These are phyloP conservation scores for Eucalyptus cloeziana DNA, from an alignment of 345 rosid genomes.

Conservation along the genomic window DNA sequence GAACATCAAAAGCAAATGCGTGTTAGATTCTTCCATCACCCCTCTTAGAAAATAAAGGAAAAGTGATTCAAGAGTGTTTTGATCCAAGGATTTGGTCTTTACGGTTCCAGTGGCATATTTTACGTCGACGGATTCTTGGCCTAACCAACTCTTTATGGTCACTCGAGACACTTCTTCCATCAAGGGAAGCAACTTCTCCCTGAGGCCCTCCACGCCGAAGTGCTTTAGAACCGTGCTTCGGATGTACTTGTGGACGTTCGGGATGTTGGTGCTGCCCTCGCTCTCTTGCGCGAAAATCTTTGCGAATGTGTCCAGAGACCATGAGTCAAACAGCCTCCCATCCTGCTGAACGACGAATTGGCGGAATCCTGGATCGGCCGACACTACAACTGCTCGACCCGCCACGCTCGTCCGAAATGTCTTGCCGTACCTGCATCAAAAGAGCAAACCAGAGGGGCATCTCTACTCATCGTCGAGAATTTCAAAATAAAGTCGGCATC, in stretches of 20 bases:
- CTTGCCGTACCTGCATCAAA: slow-evolving; percentile 2
- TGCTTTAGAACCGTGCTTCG: neutral
- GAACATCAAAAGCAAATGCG: neutral
- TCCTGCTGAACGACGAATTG: neutral
- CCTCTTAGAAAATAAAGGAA: neutral
- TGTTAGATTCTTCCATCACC: neutral
- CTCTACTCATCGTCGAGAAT: neutral
- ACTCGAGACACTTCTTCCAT: neutral
- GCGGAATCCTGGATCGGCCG: slow-evolving; percentile 6
- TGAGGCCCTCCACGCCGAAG: slow-evolving; percentile 9
- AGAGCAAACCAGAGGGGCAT: neutral
- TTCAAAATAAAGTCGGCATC: neutral
- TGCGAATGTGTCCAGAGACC: slow-evolving; percentile 3
- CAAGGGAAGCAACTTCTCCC: neutral
- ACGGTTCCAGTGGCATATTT: neutral
- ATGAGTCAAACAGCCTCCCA: slow-evolving; percentile 1
- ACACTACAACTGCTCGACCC: neutral
- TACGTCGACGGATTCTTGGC: neutral
- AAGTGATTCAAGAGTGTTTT: neutral
- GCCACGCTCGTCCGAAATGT: slow-evolving; percentile 1
- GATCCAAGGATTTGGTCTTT: neutral
- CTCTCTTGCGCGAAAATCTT: slow-evolving; percentile 1
- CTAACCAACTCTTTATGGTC: neutral
- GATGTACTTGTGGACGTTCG: slow-evolving; percentile 1
- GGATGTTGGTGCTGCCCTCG: neutral